Percentiles rank a stretch among this genome's conserved stretches.
These are phyloP conservation scores for Candida vartiovaarae DNA, from an alignment of 805 yeast genomes.

Conservation along the genomic window DNA sequence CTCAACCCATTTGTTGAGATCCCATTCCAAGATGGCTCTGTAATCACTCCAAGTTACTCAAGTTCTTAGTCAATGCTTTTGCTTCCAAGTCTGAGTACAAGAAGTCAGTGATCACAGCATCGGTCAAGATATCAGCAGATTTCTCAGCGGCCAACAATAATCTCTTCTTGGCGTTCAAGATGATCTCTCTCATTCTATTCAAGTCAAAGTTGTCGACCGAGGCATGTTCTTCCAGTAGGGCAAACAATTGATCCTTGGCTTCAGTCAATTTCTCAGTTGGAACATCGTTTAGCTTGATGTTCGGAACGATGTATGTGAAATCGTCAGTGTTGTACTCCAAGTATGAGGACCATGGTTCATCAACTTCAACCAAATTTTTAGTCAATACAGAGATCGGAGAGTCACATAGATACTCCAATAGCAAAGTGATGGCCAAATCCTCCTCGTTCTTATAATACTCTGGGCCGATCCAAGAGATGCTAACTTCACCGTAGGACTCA, in stretches of 20 bases:
- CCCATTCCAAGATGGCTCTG: conserved; percentile 48
- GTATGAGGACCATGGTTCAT: conserved; percentile 73
- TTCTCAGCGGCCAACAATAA: conserved; percentile 56
- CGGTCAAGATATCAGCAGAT: conserved; percentile 52
- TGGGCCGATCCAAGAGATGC: conserved; percentile 81
- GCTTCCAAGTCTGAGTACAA: conserved; percentile 68
- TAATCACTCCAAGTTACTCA: conserved; percentile 51
- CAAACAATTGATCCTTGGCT: conserved; percentile 45
- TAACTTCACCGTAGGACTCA: conserved; percentile 73
- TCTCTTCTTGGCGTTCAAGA: conserved; percentile 58
- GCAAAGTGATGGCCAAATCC: conserved; percentile 62
- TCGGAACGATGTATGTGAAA: conserved; percentile 53
- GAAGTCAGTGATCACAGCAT: conserved; percentile 69
- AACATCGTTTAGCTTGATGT: conserved; percentile 57
- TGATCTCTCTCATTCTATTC: conserved; percentile 55
- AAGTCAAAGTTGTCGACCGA: conserved; percentile 49
- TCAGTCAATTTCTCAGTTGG: conserved; percentile 56
- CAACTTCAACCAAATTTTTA: conserved; percentile 68
- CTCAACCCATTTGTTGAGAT: conserved; percentile 56
- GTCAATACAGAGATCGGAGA: conserved; percentile 72
- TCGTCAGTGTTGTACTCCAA: conserved; percentile 69
- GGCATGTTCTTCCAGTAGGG: conserved; percentile 47
- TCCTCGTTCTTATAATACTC: conserved; percentile 40
- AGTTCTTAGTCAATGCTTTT: conserved; percentile 46
- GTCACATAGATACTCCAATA: conserved; percentile 70